Evolutionary conservation across 129 eudicot species (phyloP).

Genomic region (Mikania micrantha): DNA sequence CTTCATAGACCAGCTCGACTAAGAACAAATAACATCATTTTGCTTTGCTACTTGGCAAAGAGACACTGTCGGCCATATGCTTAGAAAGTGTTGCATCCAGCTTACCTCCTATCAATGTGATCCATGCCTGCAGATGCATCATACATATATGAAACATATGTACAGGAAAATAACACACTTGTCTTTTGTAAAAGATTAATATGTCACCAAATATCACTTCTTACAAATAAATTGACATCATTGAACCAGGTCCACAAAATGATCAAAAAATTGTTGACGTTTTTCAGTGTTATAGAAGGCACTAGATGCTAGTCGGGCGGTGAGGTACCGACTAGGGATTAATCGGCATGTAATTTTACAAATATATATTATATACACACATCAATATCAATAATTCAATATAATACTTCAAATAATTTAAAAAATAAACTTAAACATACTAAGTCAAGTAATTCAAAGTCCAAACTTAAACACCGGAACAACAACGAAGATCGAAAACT

Average conservation of each 20-base stretch:
- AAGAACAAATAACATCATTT: constrained; percentile 19
- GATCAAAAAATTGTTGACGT: neutral
- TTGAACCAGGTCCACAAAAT: neutral
- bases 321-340: too few species aligned
- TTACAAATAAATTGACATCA: neutral
- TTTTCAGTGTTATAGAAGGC: too few species aligned
- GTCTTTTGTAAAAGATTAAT: neutral
- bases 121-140: constrained; percentile 72
- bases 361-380: too few species aligned
- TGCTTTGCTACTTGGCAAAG: constrained; percentile 21
- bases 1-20: too few species aligned
- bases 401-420: too few species aligned
- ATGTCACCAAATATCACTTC: neutral
- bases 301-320: too few species aligned
- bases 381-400: too few species aligned
- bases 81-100: constrained; percentile 81
- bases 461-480: too few species aligned
- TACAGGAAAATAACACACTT: neutral
- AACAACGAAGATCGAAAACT: too few species aligned
- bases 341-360: neutral
- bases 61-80: constrained; percentile 17
- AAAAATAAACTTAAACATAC: too few species aligned
- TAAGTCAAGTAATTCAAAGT: too few species aligned
- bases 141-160: neutral
- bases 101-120: constrained; percentile 79